Conservation (phyloP, 2,329 filamentous ascomycete genomes). For the Colletotrichum phormii region DNA sequence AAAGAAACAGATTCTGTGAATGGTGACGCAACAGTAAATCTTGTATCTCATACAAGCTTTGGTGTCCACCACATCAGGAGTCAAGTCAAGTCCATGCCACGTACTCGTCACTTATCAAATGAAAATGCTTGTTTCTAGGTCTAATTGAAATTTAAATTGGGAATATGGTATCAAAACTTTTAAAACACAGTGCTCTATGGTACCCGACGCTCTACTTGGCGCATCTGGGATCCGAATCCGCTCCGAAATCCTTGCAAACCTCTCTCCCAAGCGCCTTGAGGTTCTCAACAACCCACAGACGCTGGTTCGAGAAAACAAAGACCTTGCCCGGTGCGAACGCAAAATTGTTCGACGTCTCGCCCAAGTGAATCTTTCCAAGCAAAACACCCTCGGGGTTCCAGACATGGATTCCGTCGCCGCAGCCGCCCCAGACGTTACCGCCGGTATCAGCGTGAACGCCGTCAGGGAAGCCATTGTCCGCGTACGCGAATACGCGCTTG, state of each 20-base stretch:
- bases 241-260: conserved; percentile 40
- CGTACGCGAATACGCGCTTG: conserved; percentile 61
- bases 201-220: background rate
- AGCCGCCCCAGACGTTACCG: conserved; percentile 62
- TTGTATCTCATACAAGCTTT: no score
- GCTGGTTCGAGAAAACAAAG: conserved; percentile 61
- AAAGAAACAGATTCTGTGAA: no score
- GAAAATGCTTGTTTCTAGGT: no score
- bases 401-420: conserved; percentile 61
- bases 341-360: conserved; percentile 58
- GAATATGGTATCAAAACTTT: background rate
- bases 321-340: conserved; percentile 57
- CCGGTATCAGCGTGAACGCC: conserved; percentile 57
- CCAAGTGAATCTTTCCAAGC: conserved; percentile 56
- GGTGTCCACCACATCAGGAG: no score
- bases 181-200: background rate
- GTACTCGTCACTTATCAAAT: no score
- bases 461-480: conserved; percentile 58
- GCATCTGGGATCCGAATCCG: conserved; percentile 26
- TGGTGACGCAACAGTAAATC: no score
- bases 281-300: conserved; percentile 46
- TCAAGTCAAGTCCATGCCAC: no score
- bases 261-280: conserved; percentile 39
- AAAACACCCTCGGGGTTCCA: conserved; percentile 59
- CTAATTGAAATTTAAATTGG: background rate